Evolutionary conservation across 176 grass and related monocot genomes (phyloP).

Genomic region (Leersia perrieri): DNA sequence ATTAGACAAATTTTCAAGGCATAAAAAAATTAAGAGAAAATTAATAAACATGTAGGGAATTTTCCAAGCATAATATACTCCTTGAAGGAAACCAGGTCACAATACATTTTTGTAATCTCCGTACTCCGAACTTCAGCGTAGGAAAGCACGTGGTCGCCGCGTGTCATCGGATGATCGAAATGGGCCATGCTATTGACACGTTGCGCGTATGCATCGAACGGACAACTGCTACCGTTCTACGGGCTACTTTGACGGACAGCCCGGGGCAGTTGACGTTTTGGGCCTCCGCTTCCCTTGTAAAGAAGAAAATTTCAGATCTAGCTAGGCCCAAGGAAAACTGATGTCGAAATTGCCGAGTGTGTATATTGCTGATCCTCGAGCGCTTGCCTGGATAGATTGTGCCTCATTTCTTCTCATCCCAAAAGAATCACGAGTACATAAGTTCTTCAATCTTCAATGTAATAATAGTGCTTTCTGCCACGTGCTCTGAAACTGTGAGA

Average conservation of each 20-base stretch:
- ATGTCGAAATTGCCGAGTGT: too few species aligned
- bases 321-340: too few species aligned
- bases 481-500: not conserved
- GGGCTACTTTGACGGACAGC: not conserved
- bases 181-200: not conserved
- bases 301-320: too few species aligned
- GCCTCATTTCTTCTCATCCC: not conserved
- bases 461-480: slow-evolving; percentile 19
- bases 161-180: not conserved
- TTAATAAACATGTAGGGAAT: too few species aligned
- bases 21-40: too few species aligned
- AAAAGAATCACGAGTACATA: too few species aligned
- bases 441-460: not conserved
- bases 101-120: too few species aligned
- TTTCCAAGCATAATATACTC: too few species aligned
- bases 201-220: not conserved
- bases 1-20: too few species aligned
- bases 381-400: not conserved
- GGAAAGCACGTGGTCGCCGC: not conserved
- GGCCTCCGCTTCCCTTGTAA: not conserved
- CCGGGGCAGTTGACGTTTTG: not conserved
- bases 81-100: too few species aligned
- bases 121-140: too few species aligned
- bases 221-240: not conserved
- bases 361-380: too few species aligned